A percentile compares a stretch with the other conserved stretches of the same genome.
These are phyloP conservation scores for Solanum lycopersicoides DNA, from an alignment of 257 asterid species.

Conservation along the genomic window DNA sequence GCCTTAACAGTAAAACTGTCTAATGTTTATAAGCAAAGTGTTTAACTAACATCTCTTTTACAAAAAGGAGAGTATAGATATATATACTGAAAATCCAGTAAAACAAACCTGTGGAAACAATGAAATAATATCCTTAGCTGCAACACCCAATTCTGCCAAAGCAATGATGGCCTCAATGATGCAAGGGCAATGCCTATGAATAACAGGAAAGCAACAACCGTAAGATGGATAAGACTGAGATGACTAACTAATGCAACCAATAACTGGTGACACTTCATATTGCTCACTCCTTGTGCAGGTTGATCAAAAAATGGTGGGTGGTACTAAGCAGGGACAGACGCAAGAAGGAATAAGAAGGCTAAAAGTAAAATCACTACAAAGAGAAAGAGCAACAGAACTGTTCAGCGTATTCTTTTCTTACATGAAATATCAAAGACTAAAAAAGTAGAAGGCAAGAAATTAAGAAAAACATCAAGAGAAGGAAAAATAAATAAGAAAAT, in stretches of 20 bases:
- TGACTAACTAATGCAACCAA: neutral
- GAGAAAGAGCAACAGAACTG: neutral
- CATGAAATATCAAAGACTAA: neutral
- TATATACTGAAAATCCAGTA: neutral
- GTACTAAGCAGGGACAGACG: neutral
- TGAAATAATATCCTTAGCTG: constrained; percentile 68
- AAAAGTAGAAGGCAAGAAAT: neutral
- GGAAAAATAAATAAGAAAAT: neutral
- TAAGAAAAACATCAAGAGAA: neutral
- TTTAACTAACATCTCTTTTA: neutral
- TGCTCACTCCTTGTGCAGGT: neutral
- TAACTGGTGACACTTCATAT: neutral
- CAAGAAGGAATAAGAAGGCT: neutral
- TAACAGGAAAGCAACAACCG: neutral
- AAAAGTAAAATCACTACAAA: neutral
- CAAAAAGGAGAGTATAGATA: neutral
- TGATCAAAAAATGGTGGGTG: neutral
- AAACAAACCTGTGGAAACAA: constrained; percentile 78
- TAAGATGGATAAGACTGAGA: neutral
- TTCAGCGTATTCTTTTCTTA: neutral
- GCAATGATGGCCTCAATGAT: constrained; percentile 81
- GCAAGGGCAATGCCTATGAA: constrained; percentile 72
- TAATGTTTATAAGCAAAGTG: neutral
- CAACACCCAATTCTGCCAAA: constrained; percentile 85
- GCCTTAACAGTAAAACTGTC: neutral